Evolutionary conservation across 306 rosid species (phyloP).

Genomic region (Citrullus colocynthis): DNA sequence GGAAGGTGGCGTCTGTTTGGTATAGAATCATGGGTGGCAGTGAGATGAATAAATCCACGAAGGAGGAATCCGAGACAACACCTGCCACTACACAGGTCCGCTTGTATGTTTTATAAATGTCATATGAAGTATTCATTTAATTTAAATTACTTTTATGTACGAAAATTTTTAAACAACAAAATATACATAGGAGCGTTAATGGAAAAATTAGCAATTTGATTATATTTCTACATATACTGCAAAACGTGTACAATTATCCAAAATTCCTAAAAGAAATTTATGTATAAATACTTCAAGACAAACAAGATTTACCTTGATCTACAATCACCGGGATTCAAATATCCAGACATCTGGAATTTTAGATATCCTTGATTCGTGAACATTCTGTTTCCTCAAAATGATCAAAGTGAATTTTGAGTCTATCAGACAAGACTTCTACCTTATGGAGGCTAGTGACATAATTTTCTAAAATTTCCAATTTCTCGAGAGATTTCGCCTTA

Average conservation of each 20-base stretch:
- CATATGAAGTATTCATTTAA: background rate
- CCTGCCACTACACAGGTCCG: conserved; percentile 66
- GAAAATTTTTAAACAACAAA: background rate
- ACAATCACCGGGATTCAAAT: background rate
- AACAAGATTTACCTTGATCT: background rate
- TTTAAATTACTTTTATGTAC: background rate
- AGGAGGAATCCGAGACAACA: conserved; percentile 52
- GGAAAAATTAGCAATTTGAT: background rate
- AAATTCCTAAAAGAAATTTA: background rate
- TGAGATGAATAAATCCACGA: conserved; percentile 68
- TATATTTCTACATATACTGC: background rate
- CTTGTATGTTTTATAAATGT: conserved; percentile 8
- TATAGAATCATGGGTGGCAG: conserved; percentile 56
- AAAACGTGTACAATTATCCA: background rate
- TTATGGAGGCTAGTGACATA: background rate
- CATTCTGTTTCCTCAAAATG: background rate
- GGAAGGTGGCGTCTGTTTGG: conserved; percentile 10
- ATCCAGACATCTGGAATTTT: background rate
- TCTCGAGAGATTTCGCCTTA: background rate
- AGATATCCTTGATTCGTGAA: background rate
- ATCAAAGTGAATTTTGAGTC: background rate
- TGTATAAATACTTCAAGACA: background rate
- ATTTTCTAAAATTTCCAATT: background rate
- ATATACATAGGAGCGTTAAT: background rate
- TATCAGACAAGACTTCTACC: background rate